phyloP scores from a whole-genome alignment of 495 filamentous ascomycete species.

The Parachaetomium inaequale region DNA sequence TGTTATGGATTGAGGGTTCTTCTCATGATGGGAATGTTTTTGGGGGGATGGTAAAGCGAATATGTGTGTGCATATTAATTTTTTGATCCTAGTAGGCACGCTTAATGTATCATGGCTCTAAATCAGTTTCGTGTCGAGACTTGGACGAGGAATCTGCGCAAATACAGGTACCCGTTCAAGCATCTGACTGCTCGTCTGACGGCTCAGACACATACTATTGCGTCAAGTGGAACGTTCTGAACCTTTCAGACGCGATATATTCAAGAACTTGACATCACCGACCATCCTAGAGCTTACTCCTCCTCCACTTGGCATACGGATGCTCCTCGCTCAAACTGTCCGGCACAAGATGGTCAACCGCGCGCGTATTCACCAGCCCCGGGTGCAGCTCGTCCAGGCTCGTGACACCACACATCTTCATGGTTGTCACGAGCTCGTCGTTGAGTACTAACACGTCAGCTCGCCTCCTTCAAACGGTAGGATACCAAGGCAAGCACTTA shows the following conservation, averaged over 20 bases:
- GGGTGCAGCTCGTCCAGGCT: constrained; percentile 66
- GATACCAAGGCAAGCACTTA: constrained; percentile 30
- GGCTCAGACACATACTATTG: no score
- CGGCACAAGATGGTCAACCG: constrained; percentile 67
- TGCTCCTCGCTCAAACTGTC: constrained; percentile 46
- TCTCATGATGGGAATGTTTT: neutral
- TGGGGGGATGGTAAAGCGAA: no score
- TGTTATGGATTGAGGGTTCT: neutral
- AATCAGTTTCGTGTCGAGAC: no score
- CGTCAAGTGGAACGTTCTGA: no score
- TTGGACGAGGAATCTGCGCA: no score
- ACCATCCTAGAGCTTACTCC: constrained; percentile 13
- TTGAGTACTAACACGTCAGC: constrained; percentile 53
- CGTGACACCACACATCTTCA: constrained; percentile 74
- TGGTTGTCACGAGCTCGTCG: constrained; percentile 74
- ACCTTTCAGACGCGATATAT: neutral
- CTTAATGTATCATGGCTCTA: no score
- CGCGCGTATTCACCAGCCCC: constrained; percentile 64
- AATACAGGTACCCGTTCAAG: no score
- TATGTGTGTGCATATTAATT: no score
- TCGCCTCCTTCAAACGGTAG: neutral
- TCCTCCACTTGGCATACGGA: constrained; percentile 58
- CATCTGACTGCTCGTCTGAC: no score
- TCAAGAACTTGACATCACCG: neutral
- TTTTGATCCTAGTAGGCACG: no score